phyloP scores from a whole-genome alignment of 2,329 filamentous ascomycete genomes.

The Leptographium radiaticola region DNA sequence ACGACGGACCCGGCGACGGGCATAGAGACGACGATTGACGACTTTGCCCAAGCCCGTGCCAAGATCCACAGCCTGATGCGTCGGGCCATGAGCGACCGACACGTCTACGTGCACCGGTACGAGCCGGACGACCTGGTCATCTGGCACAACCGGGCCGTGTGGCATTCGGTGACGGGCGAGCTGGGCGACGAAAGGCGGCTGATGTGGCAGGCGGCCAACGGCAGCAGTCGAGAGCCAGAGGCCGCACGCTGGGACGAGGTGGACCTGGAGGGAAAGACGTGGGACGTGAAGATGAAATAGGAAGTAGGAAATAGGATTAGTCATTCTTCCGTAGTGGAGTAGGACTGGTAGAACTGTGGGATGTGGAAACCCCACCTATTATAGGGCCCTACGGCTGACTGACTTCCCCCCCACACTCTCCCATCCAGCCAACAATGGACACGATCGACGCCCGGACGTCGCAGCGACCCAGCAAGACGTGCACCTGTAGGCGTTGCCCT shows the following conservation, averaged over 20 bases:
- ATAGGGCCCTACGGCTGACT: no score
- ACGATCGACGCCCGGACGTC: no score
- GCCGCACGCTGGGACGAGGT: conserved; percentile 2
- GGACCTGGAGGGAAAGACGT: neutral
- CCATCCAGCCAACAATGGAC: no score
- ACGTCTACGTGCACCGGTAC: conserved; percentile 3
- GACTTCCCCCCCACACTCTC: no score
- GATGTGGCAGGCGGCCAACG: conserved; percentile 3
- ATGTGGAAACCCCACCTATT: no score
- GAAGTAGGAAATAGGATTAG: no score
- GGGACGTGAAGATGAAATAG: neutral
- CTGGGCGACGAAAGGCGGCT: neutral
- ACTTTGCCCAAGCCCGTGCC: neutral
- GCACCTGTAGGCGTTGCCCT: no score
- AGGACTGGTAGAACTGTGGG: no score
- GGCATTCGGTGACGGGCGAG: conserved; percentile 4
- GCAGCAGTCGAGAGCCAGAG: neutral
- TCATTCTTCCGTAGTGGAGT: no score
- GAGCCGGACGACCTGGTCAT: conserved; percentile 1
- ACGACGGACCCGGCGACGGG: conserved; percentile 3
- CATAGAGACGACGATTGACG: neutral
- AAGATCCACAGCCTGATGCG: neutral
- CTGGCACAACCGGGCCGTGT: conserved; percentile 4
- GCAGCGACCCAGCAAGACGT: no score
- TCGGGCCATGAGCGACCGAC: neutral